These are phyloP conservation scores for Phaeophleospora eucalypticola DNA, from an alignment of 2,329 filamentous ascomycete species.

Conservation along the genomic window DNA sequence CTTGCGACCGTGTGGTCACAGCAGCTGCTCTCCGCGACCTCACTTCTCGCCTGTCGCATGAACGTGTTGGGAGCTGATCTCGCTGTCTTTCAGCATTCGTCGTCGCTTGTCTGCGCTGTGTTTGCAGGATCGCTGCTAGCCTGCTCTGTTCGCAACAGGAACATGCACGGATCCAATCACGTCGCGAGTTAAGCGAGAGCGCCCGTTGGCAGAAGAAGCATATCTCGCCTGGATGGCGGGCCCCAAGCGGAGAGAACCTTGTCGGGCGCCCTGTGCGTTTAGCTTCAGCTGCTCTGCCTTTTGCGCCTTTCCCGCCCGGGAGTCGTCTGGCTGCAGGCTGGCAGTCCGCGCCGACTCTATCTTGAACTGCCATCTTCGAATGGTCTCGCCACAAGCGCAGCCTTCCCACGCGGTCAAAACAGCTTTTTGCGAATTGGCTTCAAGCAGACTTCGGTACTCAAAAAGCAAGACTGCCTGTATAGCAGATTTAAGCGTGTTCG, in stretches of 20 bases:
- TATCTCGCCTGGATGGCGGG: neutral
- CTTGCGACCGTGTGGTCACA: constrained; percentile 7
- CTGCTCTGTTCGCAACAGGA: constrained; percentile 7
- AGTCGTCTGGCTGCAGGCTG: constrained; percentile 11
- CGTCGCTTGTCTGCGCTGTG: too few species aligned
- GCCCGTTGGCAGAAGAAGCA: neutral
- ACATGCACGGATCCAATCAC: constrained; percentile 13
- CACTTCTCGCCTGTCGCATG: constrained; percentile 3
- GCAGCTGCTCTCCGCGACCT: constrained; percentile 3
- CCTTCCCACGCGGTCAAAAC: constrained; percentile 2
- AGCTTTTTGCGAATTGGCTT: constrained; percentile 1
- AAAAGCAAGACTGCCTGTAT: neutral
- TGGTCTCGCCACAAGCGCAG: constrained; percentile 9
- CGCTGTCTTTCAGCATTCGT: too few species aligned
- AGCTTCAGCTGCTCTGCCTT: neutral
- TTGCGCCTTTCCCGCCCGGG: constrained; percentile 14
- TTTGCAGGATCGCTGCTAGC: constrained; percentile 13
- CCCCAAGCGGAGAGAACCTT: neutral
- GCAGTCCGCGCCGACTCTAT: constrained; percentile 8
- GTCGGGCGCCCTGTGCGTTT: neutral
- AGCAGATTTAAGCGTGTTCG: too few species aligned
- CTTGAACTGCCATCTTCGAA: constrained; percentile 7
- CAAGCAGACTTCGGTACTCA: constrained; percentile 3
- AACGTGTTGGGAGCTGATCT: too few species aligned
- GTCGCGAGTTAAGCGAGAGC: constrained; percentile 11